Percentiles rank a stretch among this genome's conserved stretches.
These are phyloP conservation scores for Naganishia onofrii DNA, from an alignment of 768 basidiomycete species.

Conservation along the genomic window DNA sequence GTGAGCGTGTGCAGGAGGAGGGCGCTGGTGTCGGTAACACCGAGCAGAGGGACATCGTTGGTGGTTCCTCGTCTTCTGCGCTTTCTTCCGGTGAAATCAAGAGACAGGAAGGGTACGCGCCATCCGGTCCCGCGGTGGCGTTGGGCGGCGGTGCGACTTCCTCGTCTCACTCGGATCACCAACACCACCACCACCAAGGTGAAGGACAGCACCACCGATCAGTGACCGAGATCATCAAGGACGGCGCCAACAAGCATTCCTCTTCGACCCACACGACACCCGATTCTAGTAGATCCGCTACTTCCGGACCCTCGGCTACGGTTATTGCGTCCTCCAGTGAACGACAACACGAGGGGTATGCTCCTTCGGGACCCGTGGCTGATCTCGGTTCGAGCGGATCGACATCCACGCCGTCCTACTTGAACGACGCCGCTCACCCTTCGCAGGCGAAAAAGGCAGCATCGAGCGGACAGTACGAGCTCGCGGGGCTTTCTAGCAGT, in stretches of 20 bases:
- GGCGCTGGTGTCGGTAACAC: background rate
- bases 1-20: conserved; percentile 29
- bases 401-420: background rate
- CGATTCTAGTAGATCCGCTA: background rate
- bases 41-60: too few species aligned
- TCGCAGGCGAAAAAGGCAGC: background rate
- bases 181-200: background rate
- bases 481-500: background rate
- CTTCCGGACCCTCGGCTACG: background rate
- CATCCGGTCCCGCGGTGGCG: background rate
- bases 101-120: background rate
- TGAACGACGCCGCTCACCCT: background rate
- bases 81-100: background rate
- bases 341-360: conserved; percentile 13
- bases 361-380: background rate
- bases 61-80: background rate
- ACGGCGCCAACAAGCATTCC: background rate
- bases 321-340: background rate
- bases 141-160: background rate
- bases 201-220: background rate
- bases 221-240: background rate
- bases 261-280: background rate
- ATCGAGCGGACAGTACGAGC: background rate
- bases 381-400: background rate
- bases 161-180: background rate